Evolutionary conservation across 179 eudicot genomes (phyloP), one percentile per base, ranked within the genome.

Genomic region (Spergularia azorica): DNA sequence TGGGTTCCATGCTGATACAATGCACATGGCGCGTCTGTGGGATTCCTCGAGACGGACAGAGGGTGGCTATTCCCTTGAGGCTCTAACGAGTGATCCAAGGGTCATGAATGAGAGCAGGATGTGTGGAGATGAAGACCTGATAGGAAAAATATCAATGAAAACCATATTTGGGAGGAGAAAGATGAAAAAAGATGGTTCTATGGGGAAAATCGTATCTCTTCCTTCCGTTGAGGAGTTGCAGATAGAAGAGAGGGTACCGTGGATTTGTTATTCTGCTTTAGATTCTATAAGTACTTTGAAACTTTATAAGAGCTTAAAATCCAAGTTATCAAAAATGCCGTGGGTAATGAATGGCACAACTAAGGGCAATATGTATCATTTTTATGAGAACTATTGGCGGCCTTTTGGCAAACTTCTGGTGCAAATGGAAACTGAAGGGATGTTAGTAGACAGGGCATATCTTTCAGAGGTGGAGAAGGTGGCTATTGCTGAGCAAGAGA

Each of bases 21-120:
- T 96, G 99, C 99, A 96, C 84, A 90, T 96, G 98, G 99, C 99
- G 67, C 96, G 98, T 36, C 76, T 96, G 75, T 96, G 98, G 98
- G 89, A 96, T 83, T 94, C 99, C 48, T 89, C 96, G 6, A 87
- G 99, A 82, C 80, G 91, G 79, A 84, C 83, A 16, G 88, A 83
- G 39, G 99, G 99, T 76, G 99, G 99, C 36, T 96, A 96, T 80
- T 96, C 99, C 62, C 86, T 96, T 58, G 98, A 96, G 86, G 97
- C 98, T 56, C 91, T 96, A 79, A 83, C 98, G 57, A 71, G 93
- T 81, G 90, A 91, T 84, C 83, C 83, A 63, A 76, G 67, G 81
- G 85, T 96, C 79, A 90, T 92, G 90, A 72, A 76, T 69, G 85
- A 77, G 81, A 85, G 75, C 74, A 73, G 52, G 64, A 66, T 52